Percentiles rank a stretch among this genome's conserved stretches.
These are phyloP conservation scores for Climacium dendroides DNA, from an alignment of 225 moss, liverwort and hornwort species.

Conservation along the genomic window DNA sequence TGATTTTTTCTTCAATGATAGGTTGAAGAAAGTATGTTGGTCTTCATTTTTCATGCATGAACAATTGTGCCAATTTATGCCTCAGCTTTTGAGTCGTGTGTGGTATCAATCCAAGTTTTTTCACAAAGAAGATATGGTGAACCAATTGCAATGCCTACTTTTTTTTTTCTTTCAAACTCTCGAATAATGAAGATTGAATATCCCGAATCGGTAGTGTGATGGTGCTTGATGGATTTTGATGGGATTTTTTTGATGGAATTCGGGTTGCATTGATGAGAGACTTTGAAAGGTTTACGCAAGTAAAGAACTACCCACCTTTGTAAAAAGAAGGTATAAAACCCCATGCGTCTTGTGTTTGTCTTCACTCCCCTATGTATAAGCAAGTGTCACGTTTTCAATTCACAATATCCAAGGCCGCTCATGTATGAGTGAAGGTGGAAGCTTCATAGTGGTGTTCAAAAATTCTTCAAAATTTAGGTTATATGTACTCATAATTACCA, in stretches of 20 bases:
- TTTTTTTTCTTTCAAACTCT: neutral
- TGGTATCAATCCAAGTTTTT: neutral
- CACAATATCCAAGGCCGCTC: neutral
- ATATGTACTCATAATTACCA: neutral
- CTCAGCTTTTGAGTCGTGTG: neutral
- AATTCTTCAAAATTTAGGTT: neutral
- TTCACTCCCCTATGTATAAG: neutral
- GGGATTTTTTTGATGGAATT: neutral
- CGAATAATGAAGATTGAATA: neutral
- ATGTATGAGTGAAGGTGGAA: fast-evolving
- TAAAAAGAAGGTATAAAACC: neutral
- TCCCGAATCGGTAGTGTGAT: neutral
- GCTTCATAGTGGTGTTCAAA: neutral
- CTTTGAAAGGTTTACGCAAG: neutral
- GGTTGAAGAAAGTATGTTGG: neutral
- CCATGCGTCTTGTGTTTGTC: neutral
- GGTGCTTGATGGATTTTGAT: too few relatives aligned
- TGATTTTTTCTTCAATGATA: neutral
- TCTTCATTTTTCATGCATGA: neutral
- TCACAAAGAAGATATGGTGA: neutral
- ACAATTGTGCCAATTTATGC: neutral
- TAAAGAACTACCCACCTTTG: neutral
- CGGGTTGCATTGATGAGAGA: neutral
- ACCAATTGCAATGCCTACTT: neutral
- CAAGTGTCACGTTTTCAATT: neutral